Base-by-base conservation (phyloP, 306 rosid genomes). In the Fragaria ananassa region DNA sequence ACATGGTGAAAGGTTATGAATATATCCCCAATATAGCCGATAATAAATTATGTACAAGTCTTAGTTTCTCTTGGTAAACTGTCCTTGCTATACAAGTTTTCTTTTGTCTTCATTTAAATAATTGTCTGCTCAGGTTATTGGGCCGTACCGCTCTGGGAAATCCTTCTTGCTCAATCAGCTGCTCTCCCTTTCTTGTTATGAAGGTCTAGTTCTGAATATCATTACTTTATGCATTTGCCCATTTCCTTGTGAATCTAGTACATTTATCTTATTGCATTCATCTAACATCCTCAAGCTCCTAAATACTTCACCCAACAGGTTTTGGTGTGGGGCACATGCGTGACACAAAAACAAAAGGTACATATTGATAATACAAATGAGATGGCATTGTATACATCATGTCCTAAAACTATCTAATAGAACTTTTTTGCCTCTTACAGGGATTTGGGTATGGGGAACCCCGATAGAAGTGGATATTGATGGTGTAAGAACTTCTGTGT, bases 251-350 rank as follows among this genome's bases (percentile, higher is more conserved):
- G 23, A 79, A 42, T 67, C 49, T 72, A 29, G 53, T 25, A 29
- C 21, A 58, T 78, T 9, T 19, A 18, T 27, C 60, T 25, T 56
- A 46, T 10, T 45, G 71, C 79, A n/a, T 81, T 70, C 41, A 64
- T 76, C 56, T 82, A 35, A 46, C 65, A 37, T 41, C 37, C 44
- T 76, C 51, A 31, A 57, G 23, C 5, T 65, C 44, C 61, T 65
- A 18, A 70, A 68, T 21, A 57, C 68, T 37, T 78, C 68, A 76
- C 41, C 81, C 77, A 50, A 18, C 87, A 95, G 98, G 98, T 61
- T 95, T 92, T 84, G 98, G 96, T 75, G 98, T 95, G 76, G 98
- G 98, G 81, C 98, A 95, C 92, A 86, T 86, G 93, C 97, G 98
- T 73, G 98, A 92, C 84, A 90, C 97, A 79, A 86, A 94, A 79